Conservation (phyloP, 345 rosid genomes). For the Murraya koenigii region DNA sequence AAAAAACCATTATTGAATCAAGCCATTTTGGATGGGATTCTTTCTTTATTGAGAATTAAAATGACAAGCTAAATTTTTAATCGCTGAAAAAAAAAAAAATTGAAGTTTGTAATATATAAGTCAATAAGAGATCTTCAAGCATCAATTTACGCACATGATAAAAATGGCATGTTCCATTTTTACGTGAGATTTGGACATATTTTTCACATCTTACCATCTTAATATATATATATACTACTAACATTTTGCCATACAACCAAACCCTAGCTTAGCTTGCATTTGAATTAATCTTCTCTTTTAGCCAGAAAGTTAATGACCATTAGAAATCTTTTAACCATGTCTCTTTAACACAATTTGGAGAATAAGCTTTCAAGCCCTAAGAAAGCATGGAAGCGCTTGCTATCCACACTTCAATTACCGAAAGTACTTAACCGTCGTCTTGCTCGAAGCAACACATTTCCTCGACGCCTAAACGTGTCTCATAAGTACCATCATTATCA, state of each 20-base stretch:
- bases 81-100: not conserved
- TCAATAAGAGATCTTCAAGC: not conserved
- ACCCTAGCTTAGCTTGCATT: not conserved
- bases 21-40: not conserved
- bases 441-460: not conserved
- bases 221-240: not conserved
- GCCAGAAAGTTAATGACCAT: not conserved
- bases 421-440: not conserved
- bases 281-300: no score
- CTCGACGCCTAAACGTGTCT: not conserved
- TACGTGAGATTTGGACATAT: not conserved
- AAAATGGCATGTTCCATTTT: not conserved
- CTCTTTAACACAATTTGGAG: not conserved
- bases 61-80: not conserved
- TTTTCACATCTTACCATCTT: not conserved
- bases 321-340: not conserved
- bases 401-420: not conserved
- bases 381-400: slow-evolving; percentile 6
- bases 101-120: not conserved
- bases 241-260: not conserved
- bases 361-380: slow-evolving; percentile 12
- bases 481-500: not conserved
- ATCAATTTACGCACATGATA: not conserved
- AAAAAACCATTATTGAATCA: not conserved
- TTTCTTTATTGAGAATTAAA: not conserved